Evolutionary conservation across 2,329 filamentous ascomycete genomes (phyloP).

Genomic region (Phaeosphaeria sp.): DNA sequence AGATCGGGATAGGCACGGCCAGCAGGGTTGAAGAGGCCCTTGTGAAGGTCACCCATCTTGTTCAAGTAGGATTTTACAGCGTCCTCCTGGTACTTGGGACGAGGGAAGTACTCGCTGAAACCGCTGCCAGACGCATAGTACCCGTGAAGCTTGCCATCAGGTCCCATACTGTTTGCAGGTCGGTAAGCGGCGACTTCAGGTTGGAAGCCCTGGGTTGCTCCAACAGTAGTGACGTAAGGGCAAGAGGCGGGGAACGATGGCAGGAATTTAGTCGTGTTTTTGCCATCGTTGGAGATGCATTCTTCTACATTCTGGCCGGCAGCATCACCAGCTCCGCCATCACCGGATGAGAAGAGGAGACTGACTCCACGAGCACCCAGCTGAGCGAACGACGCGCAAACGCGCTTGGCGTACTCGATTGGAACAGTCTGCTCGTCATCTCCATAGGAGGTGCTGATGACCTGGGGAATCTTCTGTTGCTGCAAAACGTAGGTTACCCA

Average conservation of each 20-base stretch:
- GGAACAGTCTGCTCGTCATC: constrained; percentile 63
- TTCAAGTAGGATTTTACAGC: constrained; percentile 51
- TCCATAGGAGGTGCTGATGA: constrained; percentile 66
- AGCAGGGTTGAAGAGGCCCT: constrained; percentile 45
- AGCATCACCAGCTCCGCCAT: constrained; percentile 58
- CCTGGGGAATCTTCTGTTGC: constrained; percentile 59
- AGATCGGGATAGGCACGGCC: constrained; percentile 60
- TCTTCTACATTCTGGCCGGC: constrained; percentile 55
- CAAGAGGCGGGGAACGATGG: constrained; percentile 58
- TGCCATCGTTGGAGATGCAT: constrained; percentile 41
- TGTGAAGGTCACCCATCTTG: constrained; percentile 43
- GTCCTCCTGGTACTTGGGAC: constrained; percentile 46
- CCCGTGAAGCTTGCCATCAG: constrained; percentile 2
- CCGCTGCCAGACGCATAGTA: constrained; percentile 17
- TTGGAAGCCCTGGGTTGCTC: constrained; percentile 35
- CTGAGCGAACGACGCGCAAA: constrained; percentile 66
- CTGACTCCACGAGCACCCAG: constrained; percentile 67
- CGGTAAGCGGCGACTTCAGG: constrained; percentile 6
- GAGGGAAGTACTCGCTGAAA: constrained; percentile 16
- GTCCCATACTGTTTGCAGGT: constrained; percentile 5
- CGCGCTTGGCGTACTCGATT: constrained; percentile 44
- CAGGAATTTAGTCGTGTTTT: constrained; percentile 51
- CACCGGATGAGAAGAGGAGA: constrained; percentile 66
- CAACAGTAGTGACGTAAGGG: constrained; percentile 59
- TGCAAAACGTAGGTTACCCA: constrained; percentile 57